Evolutionary conservation across 2,329 filamentous ascomycete genomes (phyloP).

Genomic region (Hysterium pulicare): DNA sequence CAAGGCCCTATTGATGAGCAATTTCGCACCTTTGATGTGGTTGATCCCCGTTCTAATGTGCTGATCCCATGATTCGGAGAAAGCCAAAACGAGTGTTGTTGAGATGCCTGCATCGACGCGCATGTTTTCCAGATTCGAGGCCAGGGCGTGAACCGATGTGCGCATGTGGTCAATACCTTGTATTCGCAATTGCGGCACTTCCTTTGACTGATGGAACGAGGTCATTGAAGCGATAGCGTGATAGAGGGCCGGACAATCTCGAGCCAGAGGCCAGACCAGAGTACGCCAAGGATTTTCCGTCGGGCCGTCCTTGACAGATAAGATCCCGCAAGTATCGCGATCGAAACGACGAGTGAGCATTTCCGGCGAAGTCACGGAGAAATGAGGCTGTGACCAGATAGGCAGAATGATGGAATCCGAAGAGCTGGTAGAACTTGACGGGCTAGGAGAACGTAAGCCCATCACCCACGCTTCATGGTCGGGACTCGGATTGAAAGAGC

Average conservation of each 20-base stretch:
- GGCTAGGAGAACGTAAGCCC: constrained; percentile 34
- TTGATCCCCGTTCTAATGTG: constrained; percentile 67
- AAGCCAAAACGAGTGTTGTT: constrained; percentile 66
- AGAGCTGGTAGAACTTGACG: constrained; percentile 33
- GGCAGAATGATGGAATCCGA: constrained; percentile 19
- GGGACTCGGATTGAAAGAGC: constrained; percentile 33
- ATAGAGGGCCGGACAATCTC: constrained; percentile 61
- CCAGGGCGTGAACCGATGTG: constrained; percentile 58
- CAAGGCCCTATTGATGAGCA: constrained; percentile 60
- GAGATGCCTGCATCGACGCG: constrained; percentile 63
- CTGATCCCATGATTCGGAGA: constrained; percentile 69
- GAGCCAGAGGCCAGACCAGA: constrained; percentile 65
- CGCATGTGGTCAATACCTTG: constrained; percentile 68
- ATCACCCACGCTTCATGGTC: constrained; percentile 36
- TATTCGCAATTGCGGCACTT: constrained; percentile 55
- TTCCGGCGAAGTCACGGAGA: constrained; percentile 54
- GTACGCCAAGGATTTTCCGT: constrained; percentile 70
- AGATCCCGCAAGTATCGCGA: constrained; percentile 64
- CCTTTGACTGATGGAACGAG: constrained; percentile 63
- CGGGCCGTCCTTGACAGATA: constrained; percentile 67
- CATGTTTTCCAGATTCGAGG: constrained; percentile 61
- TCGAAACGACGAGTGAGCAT: constrained; percentile 63
- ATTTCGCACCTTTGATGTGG: constrained; percentile 65
- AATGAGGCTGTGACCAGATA: constrained; percentile 44
- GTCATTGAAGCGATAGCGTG: constrained; percentile 68